Evolutionary conservation across 192 early-diverging fungal genomes (phyloP).

Genomic region (Oehlia diaphana): DNA sequence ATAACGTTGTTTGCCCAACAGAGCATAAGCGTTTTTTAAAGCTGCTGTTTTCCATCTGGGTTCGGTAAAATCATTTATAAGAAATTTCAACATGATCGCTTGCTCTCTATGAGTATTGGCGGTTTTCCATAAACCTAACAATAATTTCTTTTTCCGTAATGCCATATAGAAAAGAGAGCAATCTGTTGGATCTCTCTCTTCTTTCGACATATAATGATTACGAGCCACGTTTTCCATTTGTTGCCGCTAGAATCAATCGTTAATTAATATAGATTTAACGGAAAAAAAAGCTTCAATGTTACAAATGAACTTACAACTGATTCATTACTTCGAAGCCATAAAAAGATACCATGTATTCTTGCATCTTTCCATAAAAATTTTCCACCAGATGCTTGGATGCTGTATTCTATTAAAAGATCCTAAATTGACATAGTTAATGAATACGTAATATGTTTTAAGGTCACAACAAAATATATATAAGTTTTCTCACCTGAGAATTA

Average conservation of each 20-base stretch:
- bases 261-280: neutral
- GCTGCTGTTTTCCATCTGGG: conserved; percentile 92
- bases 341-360: conserved; percentile 76
- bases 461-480: conserved; percentile 29
- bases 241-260: conserved; percentile 38
- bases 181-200: conserved; percentile 81
- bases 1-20: conserved; percentile 92
- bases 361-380: conserved; percentile 84
- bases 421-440: conserved; percentile 20
- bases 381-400: conserved; percentile 48
- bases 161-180: conserved; percentile 91
- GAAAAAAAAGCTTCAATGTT: neutral
- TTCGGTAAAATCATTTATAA: conserved; percentile 90
- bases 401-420: conserved; percentile 67
- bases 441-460: conserved; percentile 33
- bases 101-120: conserved; percentile 83
- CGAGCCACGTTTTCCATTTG: conserved; percentile 87
- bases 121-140: conserved; percentile 89
- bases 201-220: conserved; percentile 75
- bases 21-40: conserved; percentile 97
- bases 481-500: conserved; percentile 74
- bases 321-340: conserved; percentile 81
- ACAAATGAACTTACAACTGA: conserved; percentile 54
- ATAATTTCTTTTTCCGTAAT: conserved; percentile 84
- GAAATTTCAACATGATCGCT: conserved; percentile 83